phyloP scores from a whole-genome alignment of 2,329 filamentous ascomycete species.

The Aurifilum marmelostoma region DNA sequence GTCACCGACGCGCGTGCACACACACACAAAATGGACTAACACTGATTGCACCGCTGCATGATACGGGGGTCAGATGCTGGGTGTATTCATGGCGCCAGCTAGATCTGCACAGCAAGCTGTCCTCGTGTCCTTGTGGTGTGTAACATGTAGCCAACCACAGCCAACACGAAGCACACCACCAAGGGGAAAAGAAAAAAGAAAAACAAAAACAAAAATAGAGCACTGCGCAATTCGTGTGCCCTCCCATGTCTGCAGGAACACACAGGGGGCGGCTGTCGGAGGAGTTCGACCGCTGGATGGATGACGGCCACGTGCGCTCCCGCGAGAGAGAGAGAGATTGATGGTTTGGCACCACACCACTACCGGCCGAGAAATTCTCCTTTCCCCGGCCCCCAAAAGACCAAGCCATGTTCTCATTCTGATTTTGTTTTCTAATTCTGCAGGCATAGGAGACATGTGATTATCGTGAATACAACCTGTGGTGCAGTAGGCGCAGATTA shows the following conservation, averaged over 20 bases:
- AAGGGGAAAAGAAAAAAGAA: no score
- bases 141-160: no score
- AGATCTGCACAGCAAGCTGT: background rate
- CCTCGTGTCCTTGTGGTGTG: no score
- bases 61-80: no score
- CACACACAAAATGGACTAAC: background rate
- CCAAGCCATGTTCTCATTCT: background rate
- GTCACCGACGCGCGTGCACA: background rate
- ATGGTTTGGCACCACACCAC: background rate
- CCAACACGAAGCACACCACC: no score
- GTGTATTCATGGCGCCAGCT: background rate
- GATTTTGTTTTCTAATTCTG: no score
- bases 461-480: background rate
- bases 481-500: background rate
- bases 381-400: background rate
- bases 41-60: no score
- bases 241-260: background rate
- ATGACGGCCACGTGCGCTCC: background rate
- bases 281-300: background rate
- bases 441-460: background rate
- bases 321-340: background rate
- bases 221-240: no score
- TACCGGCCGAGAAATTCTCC: background rate
- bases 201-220: no score
- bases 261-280: background rate